Evolutionary conservation across 805 yeast genomes (phyloP).

Genomic region (Candida nanaspora): DNA sequence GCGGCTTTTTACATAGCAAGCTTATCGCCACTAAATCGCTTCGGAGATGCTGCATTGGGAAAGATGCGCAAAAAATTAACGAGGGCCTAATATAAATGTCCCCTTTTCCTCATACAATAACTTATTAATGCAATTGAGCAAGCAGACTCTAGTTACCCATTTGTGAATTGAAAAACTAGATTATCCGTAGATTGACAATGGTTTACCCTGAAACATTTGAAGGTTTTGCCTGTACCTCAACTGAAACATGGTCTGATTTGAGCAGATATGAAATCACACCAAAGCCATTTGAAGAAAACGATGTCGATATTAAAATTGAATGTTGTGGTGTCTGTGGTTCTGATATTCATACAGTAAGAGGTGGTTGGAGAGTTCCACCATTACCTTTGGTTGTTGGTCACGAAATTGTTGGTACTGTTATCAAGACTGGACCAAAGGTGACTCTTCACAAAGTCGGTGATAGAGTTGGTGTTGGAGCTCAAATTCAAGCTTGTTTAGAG

Average conservation of each 20-base stretch:
- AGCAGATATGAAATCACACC: conserved; percentile 18
- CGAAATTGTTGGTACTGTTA: conserved; percentile 56
- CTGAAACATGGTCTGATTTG: conserved; percentile 26
- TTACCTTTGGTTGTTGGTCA: conserved; percentile 41
- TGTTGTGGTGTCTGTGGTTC: conserved; percentile 46
- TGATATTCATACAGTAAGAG: conserved; percentile 38
- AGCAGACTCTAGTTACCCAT: no score
- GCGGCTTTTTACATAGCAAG: no score
- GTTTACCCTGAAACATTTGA: conserved; percentile 29
- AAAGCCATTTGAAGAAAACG: conserved; percentile 21
- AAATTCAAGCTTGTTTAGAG: conserved; percentile 48
- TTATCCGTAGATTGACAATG: conserved; percentile 16
- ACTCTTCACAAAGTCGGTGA: conserved; percentile 53
- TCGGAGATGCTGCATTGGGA: no score
- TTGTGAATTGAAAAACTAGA: no score
- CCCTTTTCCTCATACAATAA: no score
- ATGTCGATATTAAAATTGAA: conserved; percentile 37
- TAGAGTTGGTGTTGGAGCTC: conserved; percentile 79
- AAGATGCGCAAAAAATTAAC: no score
- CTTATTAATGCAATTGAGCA: no score
- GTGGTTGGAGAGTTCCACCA: conserved; percentile 12
- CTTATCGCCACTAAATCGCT: no score
- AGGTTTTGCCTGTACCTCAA: conserved; percentile 31
- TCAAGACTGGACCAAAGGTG: conserved; percentile 53
- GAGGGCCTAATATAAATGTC: no score